Base-by-base conservation (phyloP, 371 early-diverging fungal genomes). In the Mortierella sp. region DNA sequence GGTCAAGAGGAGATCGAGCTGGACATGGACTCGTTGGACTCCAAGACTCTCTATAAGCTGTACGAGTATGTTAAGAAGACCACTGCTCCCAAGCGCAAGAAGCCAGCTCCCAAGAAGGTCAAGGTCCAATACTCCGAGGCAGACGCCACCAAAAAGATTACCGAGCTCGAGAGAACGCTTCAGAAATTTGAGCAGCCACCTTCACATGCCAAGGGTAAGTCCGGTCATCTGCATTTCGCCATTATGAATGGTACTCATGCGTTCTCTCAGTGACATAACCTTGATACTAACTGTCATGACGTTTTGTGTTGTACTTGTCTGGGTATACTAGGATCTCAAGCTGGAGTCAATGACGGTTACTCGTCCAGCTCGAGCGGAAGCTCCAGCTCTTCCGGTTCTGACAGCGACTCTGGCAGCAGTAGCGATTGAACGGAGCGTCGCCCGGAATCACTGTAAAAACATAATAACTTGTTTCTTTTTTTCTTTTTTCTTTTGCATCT, bases 11-110 rank as follows among this genome's bases (percentile, higher is more conserved):
- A 85, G 45, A 83, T 83, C 79, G 99, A 98, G 82, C 91, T 99
- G 70, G 99, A 99, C 84, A 98, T 99, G 83, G 98, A 98, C 82
- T 90, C 96, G 0, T 89, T 99, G 60, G 96, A 97, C 81, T 90
- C 92, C 77, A 89, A 84, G 28, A 98, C 98, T 8, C 92, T 98
- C 58, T 94, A 93, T 87, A 93, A 93, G 86, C 88, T 99, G 81
- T 97, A 97, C 86, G 93, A 96, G 80, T 98, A 96, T 86, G 98
- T 98, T 11, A 92, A 92, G 28, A 93, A 92, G 47, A 92, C 92
- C 75, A 92, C 84, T 34, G 57, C 81, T 7, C 75, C 74, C 52
- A 84, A 81, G 77, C 85, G 85, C 77, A 84, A 84, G 77, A 81
- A 76, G 68, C 85, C 85, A 34, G 77, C 63, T 38, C 65, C 80